phyloP scores from a whole-genome alignment of 2,329 filamentous ascomycete genomes.

The Fusarium pilosicola region DNA sequence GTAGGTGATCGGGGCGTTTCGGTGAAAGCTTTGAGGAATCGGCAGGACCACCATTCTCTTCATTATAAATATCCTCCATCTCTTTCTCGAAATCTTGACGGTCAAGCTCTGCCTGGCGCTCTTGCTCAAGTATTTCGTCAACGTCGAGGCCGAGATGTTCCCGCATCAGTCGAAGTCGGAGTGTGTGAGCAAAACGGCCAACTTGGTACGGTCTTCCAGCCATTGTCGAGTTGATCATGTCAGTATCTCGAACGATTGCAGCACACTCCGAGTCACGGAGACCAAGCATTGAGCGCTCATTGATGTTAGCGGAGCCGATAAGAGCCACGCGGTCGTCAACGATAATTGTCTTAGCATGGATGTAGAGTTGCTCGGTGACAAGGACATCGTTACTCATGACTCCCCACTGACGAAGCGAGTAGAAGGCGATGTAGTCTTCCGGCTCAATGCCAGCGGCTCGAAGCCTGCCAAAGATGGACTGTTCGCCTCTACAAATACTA shows the following conservation, averaged over 20 bases:
- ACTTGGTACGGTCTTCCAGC: conserved; percentile 88
- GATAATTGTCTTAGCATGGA: conserved; percentile 96
- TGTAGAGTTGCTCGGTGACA: conserved; percentile 96
- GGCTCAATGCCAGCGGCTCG: conserved; percentile 85
- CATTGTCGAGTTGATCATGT: conserved; percentile 94
- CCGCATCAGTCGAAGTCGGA: conserved; percentile 93
- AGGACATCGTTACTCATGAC: conserved; percentile 85
- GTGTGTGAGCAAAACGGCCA: conserved; percentile 89
- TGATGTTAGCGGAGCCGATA: conserved; percentile 98
- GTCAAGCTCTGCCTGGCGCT: conserved; percentile 74
- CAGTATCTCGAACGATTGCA: conserved; percentile 88
- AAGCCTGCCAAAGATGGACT: conserved; percentile 90
- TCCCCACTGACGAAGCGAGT: conserved; percentile 91
- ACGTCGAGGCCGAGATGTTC: conserved; percentile 97
- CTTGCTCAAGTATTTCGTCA: conserved; percentile 86
- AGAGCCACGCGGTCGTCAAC: conserved; percentile 93
- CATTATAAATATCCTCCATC: conserved; percentile 71
- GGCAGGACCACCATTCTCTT: conserved; percentile 51
- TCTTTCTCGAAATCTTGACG: conserved; percentile 65
- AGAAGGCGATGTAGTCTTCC: conserved; percentile 96
- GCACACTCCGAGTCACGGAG: conserved; percentile 92
- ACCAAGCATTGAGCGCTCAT: conserved; percentile 95
- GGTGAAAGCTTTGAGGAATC: conserved; percentile 49
- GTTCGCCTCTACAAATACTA: conserved; percentile 92
- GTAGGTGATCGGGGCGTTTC: conserved; percentile 30